Percentiles rank a stretch among this genome's conserved stretches.
phyloP scores from a whole-genome alignment of 2,329 filamentous ascomycete genomes.

The Fusarium secorum region DNA sequence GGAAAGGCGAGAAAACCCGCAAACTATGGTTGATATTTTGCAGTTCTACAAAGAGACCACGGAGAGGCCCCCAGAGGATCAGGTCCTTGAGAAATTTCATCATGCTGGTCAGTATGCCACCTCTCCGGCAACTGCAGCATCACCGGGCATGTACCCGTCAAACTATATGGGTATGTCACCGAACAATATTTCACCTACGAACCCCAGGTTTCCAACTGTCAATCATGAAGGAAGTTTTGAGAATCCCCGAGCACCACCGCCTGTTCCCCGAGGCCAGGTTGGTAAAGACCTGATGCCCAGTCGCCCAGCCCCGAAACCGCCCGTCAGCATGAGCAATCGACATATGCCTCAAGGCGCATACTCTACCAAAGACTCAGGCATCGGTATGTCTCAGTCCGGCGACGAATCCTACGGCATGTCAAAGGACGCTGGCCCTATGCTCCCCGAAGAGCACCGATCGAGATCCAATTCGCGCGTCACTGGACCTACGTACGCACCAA shows the following conservation, averaged over 20 bases:
- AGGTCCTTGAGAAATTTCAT: slow-evolving; percentile 95
- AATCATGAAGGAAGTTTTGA: slow-evolving; percentile 95
- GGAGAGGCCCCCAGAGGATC: slow-evolving; percentile 80
- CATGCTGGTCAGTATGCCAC: slow-evolving; percentile 70
- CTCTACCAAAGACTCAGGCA: slow-evolving; percentile 68
- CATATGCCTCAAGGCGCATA: slow-evolving; percentile 61
- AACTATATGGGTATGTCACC: slow-evolving; percentile 66
- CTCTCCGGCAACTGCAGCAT: slow-evolving; percentile 55
- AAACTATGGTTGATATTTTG: slow-evolving; percentile 94
- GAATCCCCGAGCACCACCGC: slow-evolving; percentile 92
- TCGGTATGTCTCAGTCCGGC: slow-evolving; percentile 65
- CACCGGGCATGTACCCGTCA: slow-evolving; percentile 62
- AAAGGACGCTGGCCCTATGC: slow-evolving; percentile 66
- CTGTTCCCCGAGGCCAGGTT: slow-evolving; percentile 70
- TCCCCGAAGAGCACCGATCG: slow-evolving; percentile 72
- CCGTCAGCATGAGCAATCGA: slow-evolving; percentile 67
- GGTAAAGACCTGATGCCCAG: slow-evolving; percentile 73
- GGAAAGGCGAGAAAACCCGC: slow-evolving; percentile 93
- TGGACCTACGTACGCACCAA: slow-evolving; percentile 60
- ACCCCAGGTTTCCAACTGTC: slow-evolving; percentile 83
- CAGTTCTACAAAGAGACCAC: slow-evolving; percentile 97
- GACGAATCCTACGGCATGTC: slow-evolving; percentile 63
- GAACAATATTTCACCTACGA: slow-evolving; percentile 79
- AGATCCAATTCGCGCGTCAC: slow-evolving; percentile 73
- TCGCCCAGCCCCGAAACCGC: slow-evolving; percentile 88